Conservation (phyloP, 176 grass and related monocot species). For the Triticum timopheevii region DNA sequence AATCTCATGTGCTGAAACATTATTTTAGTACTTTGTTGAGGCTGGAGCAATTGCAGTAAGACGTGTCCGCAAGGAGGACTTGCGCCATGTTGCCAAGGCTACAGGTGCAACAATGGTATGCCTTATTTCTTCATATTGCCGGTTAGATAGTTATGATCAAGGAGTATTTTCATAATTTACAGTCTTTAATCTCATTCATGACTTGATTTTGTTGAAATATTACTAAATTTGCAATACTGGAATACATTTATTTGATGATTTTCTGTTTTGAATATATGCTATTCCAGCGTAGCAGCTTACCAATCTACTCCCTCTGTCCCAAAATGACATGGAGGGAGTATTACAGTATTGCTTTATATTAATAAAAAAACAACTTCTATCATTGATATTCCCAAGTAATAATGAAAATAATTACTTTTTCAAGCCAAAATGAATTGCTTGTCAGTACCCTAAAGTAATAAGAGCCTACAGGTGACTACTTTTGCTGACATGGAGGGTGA, state of each 20-base stretch:
- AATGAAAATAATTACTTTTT: slow-evolving; percentile 37
- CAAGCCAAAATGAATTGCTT: slow-evolving; percentile 26
- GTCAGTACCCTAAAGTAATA: not conserved
- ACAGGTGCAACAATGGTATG: slow-evolving; percentile 81
- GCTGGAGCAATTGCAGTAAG: slow-evolving; percentile 89
- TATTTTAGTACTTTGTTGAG: slow-evolving; percentile 87
- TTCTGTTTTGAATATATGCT: not conserved
- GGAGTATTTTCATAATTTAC: not conserved
- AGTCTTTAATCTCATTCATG: not conserved
- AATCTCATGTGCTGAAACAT: slow-evolving; percentile 9
- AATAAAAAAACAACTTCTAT: slow-evolving; percentile 38
- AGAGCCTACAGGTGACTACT: slow-evolving; percentile 58
- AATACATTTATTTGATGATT: not conserved
- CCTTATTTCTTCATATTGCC: not conserved
- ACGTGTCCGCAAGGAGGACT: slow-evolving; percentile 89
- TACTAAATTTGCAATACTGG: not conserved
- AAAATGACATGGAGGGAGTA: not conserved
- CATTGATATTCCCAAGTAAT: not conserved
- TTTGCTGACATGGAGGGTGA: slow-evolving; percentile 99
- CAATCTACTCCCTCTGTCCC: too few relatives aligned
- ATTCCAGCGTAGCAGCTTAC: not conserved
- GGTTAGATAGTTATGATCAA: not conserved
- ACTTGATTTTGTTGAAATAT: not conserved
- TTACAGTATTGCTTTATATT: slow-evolving; percentile 34
- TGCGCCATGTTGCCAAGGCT: slow-evolving; percentile 95